Percentiles rank a stretch among this genome's conserved stretches.
Evolutionary conservation across 768 basidiomycete genomes (phyloP).

Genomic region (Coprinellus micaceus): DNA sequence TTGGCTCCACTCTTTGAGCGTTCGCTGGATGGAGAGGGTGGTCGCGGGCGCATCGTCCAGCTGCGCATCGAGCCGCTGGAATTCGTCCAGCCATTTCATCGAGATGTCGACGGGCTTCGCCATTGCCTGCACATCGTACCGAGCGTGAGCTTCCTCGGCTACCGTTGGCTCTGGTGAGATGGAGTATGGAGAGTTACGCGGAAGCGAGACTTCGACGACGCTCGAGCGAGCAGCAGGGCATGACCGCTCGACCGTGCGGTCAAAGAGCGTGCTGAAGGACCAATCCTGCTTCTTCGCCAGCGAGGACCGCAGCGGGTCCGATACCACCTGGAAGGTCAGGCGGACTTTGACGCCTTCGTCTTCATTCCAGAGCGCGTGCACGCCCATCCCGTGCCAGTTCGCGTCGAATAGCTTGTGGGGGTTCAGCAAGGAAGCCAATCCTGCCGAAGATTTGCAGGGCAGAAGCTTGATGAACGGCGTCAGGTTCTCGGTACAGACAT

Average conservation of each 20-base stretch:
- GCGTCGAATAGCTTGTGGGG: slow-evolving; percentile 85
- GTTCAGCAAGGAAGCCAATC: slow-evolving; percentile 78
- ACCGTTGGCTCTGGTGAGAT: slow-evolving; percentile 51
- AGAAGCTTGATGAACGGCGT: slow-evolving; percentile 94
- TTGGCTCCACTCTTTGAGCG: slow-evolving; percentile 71
- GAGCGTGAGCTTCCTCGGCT: slow-evolving; percentile 31
- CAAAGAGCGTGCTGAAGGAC: slow-evolving; percentile 68
- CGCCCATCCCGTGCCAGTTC: slow-evolving; percentile 85
- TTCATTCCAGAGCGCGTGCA: slow-evolving; percentile 67
- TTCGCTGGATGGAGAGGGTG: slow-evolving; percentile 62
- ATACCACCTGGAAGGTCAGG: slow-evolving; percentile 71
- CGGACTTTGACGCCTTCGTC: slow-evolving; percentile 58
- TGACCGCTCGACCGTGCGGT: slow-evolving; percentile 51
- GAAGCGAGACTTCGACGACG: slow-evolving; percentile 46
- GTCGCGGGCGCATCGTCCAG: slow-evolving; percentile 36
- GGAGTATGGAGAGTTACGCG: slow-evolving; percentile 37
- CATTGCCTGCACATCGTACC: slow-evolving; percentile 53
- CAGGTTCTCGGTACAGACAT: slow-evolving; percentile 96
- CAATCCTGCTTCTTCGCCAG: slow-evolving; percentile 61
- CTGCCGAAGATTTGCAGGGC: slow-evolving; percentile 87
- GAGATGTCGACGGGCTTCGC: slow-evolving; percentile 41
- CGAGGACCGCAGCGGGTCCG: slow-evolving; percentile 66
- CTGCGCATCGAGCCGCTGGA: slow-evolving; percentile 39
- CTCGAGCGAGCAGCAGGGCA: slow-evolving; percentile 74
- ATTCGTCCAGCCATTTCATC: slow-evolving; percentile 56